Base-by-base conservation (phyloP, 768 basidiomycete genomes). In the Lentinus tigrinus region DNA sequence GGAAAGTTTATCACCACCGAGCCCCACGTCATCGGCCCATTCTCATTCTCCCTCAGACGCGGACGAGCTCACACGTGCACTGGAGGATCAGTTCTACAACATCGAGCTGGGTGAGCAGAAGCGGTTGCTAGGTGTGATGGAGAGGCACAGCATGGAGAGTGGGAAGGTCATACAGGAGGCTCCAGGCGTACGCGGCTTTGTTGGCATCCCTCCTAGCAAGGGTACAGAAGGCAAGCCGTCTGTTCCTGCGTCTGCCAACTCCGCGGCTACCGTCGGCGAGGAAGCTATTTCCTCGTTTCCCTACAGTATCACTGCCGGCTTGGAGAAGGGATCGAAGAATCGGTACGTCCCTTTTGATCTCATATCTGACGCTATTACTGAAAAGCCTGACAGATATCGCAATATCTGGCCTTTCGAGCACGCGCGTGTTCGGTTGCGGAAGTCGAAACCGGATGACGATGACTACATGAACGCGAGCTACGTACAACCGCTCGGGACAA, bases 371-470 rank as follows among this genome's bases (percentile, higher is more conserved):
- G 31, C 36, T 24, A 2, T 34, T 42, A 28, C 23, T 6, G 5
- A 31, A n/a, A n/a, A 1, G 21, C 23, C 31, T 3, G 19, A 3
- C 61, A 94, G 93, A 61, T 98, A 97, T 75, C 88, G 89, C 58
- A 90, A 98, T 70, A 97, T 98, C 56, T 98, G 95, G 93, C 96
- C 96, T 0, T 98, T 95, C 63, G 95, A 96, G 68, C 93, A 95
- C 67, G 89, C 95, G 21, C 87, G 96, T 38, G 95, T 98, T 4
- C 81, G 88, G 47, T 77, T 98, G 52, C 76, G 80, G 31, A 65
- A 66, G 55, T 24, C 49, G 17, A 63, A 56, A 31, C 63, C 68
- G n/a, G 65, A 67, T 13, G 69, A 82, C 40, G 88, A 89, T 62
- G 95, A 98, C 70, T 98, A 98, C 70, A 87, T 98, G 72, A 98